phyloP scores from a whole-genome alignment of 768 basidiomycete species.

The Serendipita sp. region DNA sequence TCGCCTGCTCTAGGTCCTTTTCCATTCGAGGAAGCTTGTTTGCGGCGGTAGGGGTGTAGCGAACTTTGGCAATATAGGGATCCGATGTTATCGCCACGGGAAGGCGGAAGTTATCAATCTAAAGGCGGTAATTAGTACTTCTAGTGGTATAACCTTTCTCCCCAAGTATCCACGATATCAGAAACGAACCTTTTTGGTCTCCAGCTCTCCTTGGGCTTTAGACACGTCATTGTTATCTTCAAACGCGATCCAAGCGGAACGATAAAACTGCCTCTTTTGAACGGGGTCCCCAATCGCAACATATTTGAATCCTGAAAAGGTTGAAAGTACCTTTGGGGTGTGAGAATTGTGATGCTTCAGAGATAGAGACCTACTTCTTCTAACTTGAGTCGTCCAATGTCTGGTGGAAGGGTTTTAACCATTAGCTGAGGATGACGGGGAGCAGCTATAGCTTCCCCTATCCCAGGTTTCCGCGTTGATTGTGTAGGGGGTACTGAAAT shows the following conservation, averaged over 20 bases:
- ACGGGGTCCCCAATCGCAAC: conserved; percentile 83
- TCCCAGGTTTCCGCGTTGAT: background rate
- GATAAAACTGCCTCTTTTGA: conserved; percentile 85
- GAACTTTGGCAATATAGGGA: conserved; percentile 61
- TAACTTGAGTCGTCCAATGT: conserved; percentile 74
- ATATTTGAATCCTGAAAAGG: conserved; percentile 69
- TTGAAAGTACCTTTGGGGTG: conserved; percentile 46
- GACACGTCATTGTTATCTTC: conserved; percentile 71
- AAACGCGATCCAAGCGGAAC: conserved; percentile 88
- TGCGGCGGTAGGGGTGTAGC: conserved; percentile 68
- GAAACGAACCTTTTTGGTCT: conserved; percentile 61
- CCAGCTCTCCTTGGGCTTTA: conserved; percentile 49
- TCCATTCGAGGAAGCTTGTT: conserved; percentile 63
- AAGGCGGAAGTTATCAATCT: conserved; percentile 92
- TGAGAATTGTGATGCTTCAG: conserved; percentile 4
- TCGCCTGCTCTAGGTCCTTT: conserved; percentile 67
- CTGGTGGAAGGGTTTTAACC: conserved; percentile 88
- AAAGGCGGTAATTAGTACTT: conserved; percentile 6
- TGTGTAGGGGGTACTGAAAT: background rate
- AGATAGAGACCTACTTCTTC: conserved; percentile 49
- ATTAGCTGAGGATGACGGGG: conserved; percentile 83
- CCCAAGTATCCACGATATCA: background rate
- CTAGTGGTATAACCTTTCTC: no score
- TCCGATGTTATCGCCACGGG: conserved; percentile 71
- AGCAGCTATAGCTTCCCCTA: conserved; percentile 44